A percentile compares a stretch with the other conserved stretches of the same genome.
Evolutionary conservation across 2,329 filamentous ascomycete species (phyloP).

Genomic region (Aphanoascus verrucosus): DNA sequence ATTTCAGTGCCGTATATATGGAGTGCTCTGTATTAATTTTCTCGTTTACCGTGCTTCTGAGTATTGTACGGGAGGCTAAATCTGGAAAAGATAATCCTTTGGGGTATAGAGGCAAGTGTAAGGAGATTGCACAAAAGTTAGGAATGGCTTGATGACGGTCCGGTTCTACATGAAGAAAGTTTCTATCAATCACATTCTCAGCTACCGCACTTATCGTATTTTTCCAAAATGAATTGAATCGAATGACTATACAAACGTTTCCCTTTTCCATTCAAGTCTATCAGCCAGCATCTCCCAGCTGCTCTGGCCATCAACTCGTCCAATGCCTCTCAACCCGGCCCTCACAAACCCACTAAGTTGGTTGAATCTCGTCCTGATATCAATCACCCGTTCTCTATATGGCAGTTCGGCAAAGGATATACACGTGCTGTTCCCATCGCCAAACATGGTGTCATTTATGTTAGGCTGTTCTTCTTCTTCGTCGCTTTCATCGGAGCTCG

Average conservation of each 20-base stretch:
- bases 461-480: constrained; percentile 15
- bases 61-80: background rate
- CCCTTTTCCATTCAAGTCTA: constrained; percentile 50
- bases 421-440: constrained; percentile 32
- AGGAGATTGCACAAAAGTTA: constrained; percentile 3
- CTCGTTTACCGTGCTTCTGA: background rate
- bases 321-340: constrained; percentile 62
- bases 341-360: constrained; percentile 58
- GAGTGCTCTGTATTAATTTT: background rate
- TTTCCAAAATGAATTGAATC: background rate
- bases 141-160: background rate
- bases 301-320: constrained; percentile 59
- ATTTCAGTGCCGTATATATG: background rate
- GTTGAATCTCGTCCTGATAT: constrained; percentile 54
- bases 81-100: background rate
- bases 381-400: constrained; percentile 45
- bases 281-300: constrained; percentile 76
- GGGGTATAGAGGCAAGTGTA: background rate
- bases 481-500: constrained; percentile 21
- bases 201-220: background rate
- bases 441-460: constrained; percentile 29
- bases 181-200: background rate
- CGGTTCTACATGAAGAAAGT: background rate
- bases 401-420: constrained; percentile 31
- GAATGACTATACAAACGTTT: background rate